Percentiles rank a stretch among this genome's conserved stretches.
Evolutionary conservation across 371 early-diverging fungal genomes (phyloP).

Genomic region (Basidiobolus heterosporus): DNA sequence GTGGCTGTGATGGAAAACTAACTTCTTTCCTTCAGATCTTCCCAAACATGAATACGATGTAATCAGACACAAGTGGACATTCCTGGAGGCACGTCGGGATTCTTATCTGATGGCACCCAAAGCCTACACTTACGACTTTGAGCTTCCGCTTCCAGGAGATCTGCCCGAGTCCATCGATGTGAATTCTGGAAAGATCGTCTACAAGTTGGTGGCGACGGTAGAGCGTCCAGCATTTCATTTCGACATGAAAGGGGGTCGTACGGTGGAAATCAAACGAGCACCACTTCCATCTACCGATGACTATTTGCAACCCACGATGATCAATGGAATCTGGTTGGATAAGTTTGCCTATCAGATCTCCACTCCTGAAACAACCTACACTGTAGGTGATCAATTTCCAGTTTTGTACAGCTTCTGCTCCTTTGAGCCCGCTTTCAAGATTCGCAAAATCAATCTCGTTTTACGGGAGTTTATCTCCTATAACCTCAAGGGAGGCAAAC

Average conservation of each 20-base stretch:
- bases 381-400: slow-evolving; percentile 1
- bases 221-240: not conserved
- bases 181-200: slow-evolving; percentile 2
- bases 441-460: too few species aligned
- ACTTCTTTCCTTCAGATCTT: too few species aligned
- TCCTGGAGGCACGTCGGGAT: slow-evolving; percentile 1
- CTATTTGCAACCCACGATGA: not conserved
- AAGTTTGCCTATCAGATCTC: slow-evolving; percentile 4
- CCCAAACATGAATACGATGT: not conserved
- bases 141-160: slow-evolving; percentile 28
- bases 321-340: not conserved
- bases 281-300: not conserved
- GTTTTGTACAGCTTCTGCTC: too few species aligned
- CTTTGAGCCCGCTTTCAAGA: too few species aligned
- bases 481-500: too few species aligned
- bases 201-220: slow-evolving; percentile 2
- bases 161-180: slow-evolving; percentile 21
- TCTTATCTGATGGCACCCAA: not conserved
- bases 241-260: not conserved
- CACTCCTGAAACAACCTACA: slow-evolving; percentile 3
- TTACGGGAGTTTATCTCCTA: too few species aligned
- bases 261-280: slow-evolving; percentile 1
- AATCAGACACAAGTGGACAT: slow-evolving; percentile 4
- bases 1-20: too few species aligned
- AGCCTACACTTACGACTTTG: slow-evolving; percentile 11